Conservation (phyloP, 2,329 filamentous ascomycete genomes). For the Pyrenophora seminiperda region DNA sequence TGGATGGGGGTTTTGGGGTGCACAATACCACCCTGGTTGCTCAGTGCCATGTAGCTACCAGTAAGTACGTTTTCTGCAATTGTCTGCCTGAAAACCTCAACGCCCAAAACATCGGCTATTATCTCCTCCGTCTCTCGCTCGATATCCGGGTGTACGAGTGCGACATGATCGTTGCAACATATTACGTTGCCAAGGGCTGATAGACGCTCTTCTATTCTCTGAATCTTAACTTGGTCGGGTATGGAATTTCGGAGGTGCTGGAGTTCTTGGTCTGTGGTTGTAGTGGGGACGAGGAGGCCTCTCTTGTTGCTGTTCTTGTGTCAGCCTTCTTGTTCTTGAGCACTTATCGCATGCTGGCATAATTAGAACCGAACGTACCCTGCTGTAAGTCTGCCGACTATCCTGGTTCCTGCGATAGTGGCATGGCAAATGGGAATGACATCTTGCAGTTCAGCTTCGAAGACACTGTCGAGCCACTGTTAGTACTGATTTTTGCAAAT, state of each 20-base stretch:
- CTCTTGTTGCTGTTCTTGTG: constrained; percentile 75
- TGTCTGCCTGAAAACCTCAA: constrained; percentile 91
- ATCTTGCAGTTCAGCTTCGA: constrained; percentile 97
- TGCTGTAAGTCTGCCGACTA: constrained; percentile 92
- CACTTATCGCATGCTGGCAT: not conserved
- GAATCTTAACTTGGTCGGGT: constrained; percentile 89
- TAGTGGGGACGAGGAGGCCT: constrained; percentile 93
- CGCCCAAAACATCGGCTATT: constrained; percentile 89
- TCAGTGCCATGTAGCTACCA: constrained; percentile 93
- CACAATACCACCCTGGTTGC: constrained; percentile 94
- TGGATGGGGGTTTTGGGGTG: constrained; percentile 97
- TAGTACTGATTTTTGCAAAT: constrained; percentile 14
- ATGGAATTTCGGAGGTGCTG: constrained; percentile 96
- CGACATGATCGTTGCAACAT: constrained; percentile 94
- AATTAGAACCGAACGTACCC: constrained; percentile 61
- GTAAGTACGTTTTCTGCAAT: constrained; percentile 97
- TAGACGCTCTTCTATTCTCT: constrained; percentile 95
- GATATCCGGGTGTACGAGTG: constrained; percentile 92
- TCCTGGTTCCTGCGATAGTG: constrained; percentile 94
- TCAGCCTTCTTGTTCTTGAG: constrained; percentile 1
- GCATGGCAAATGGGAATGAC: constrained; percentile 96
- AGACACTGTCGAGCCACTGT: constrained; percentile 65
- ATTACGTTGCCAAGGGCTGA: constrained; percentile 97
- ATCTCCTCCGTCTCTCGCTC: constrained; percentile 99
- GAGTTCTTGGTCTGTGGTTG: constrained; percentile 96